Percentiles rank a stretch among this genome's conserved stretches.
Evolutionary conservation across 257 asterid genomes (phyloP).

Genomic region (Penstemon barbatus): DNA sequence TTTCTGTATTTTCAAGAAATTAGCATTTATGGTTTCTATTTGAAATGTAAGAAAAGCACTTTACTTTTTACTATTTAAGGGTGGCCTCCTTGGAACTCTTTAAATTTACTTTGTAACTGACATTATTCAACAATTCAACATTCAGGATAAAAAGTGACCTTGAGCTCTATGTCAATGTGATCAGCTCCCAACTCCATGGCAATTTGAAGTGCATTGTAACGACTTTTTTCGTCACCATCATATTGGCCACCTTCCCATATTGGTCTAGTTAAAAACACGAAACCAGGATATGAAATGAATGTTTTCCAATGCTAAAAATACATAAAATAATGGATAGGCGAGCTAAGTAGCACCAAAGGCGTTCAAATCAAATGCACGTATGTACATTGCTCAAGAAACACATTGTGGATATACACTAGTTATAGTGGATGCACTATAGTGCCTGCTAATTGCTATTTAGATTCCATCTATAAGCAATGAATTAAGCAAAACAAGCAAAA

Average conservation of each 20-base stretch:
- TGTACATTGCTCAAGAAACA: not conserved
- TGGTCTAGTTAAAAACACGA: conserved; percentile 57
- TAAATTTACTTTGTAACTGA: not conserved
- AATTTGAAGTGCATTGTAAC: conserved; percentile 62
- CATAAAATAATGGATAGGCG: not conserved
- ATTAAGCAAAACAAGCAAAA: not conserved
- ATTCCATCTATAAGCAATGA: conserved; percentile 8
- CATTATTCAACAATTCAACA: not conserved
- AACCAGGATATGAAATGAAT: conserved; percentile 23
- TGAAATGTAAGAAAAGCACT: not conserved
- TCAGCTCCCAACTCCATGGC: conserved; percentile 99
- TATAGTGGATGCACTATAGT: not conserved
- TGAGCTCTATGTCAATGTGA: conserved; percentile 91
- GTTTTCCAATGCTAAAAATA: not conserved
- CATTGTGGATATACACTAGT: not conserved
- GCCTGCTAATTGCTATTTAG: not conserved
- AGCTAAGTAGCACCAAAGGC: not conserved
- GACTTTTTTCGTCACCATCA: conserved; percentile 76
- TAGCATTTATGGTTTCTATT: not conserved
- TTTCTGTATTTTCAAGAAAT: not conserved
- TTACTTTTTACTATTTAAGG: not conserved
- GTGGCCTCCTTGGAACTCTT: conserved; percentile 1
- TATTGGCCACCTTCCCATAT: conserved; percentile 96
- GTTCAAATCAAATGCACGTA: conserved; percentile 7
- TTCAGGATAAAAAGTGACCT: conserved; percentile 46